Base-by-base conservation (phyloP, 306 rosid species). In the Citrullus colocynthis region DNA sequence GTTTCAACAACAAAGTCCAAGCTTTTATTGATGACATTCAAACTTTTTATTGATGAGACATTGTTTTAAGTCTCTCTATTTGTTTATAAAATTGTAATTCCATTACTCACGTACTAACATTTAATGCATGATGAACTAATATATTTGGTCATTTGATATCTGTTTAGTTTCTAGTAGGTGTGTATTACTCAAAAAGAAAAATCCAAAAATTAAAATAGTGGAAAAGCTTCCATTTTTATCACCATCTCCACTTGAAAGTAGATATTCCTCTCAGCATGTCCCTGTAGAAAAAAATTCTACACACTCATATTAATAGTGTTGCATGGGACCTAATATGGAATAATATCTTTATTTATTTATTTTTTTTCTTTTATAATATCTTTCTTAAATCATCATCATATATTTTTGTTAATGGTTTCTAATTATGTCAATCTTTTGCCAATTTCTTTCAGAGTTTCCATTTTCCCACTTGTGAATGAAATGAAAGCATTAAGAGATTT, bases 391-490 rank as follows among this genome's bases (percentile, higher is more conserved):
- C 14, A 36, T 64, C 6, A 64, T 64, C 20, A 64, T 64, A 37
- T 65, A 65, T 65, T 65, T 4, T 65, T 17, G 5, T 4, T 63
- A 64, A 64, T 36, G 71, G 71, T 36, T 64, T 34, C 12, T 9
- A 64, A 64, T 64, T 16, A 64, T 64, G 42, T 20, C 71, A 16
- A 16, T 64, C 15, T 64, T 13, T 36, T 36, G 30, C 72, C 49
- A 65, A 65, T 37, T 37, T 37, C 24, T 65, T 37, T 65, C 67
- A 65, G 15, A 65, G 15, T 9, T 65, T 37, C 28, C 39, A 36
- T 48, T 48, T 65, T 37, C 72, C 72, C 72, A 37, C 72, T 65
- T 65, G 72, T 65, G 72, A 48, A 65, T 65, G 72, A 65, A 65
- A 65, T 65, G 72, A 65, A 65, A 65, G 72, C 72, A 65, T 65